A percentile compares a stretch with the other conserved stretches of the same genome.
Evolutionary conservation across 2,329 filamentous ascomycete species (phyloP).

Genomic region (Rhinocladiella mackenziei): DNA sequence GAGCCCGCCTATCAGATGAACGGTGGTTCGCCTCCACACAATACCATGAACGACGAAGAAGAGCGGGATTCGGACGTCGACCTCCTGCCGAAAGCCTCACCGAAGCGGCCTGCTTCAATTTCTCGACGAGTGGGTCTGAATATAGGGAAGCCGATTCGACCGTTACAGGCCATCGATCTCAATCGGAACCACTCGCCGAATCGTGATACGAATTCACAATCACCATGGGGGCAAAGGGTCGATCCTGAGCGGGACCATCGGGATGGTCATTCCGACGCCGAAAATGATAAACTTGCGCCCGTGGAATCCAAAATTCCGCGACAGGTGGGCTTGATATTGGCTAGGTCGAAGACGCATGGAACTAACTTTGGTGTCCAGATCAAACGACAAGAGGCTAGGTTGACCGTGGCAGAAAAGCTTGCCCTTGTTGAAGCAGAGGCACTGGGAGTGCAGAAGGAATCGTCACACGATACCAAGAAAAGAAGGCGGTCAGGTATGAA

Average conservation of each 20-base stretch:
- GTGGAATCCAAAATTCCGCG: too few species aligned
- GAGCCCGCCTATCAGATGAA: conserved; percentile 4
- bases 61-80: conserved; percentile 19
- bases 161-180: conserved; percentile 15
- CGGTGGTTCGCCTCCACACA: conserved; percentile 2
- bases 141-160: conserved; percentile 20
- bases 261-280: conserved; percentile 8
- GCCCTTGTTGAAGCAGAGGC: conserved; percentile 43
- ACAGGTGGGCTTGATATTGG: conserved; percentile 10
- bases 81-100: conserved; percentile 13
- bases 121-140: conserved; percentile 23
- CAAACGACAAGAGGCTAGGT: conserved; percentile 28
- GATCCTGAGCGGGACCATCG: conserved; percentile 9
- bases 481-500: conserved; percentile 10
- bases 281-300: too few species aligned
- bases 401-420: conserved; percentile 43
- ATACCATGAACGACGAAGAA: conserved; percentile 1
- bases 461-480: conserved; percentile 17
- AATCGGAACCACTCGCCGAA: conserved; percentile 14
- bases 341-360: background rate
- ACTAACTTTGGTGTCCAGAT: too few species aligned
- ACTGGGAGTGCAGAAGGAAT: conserved; percentile 35
- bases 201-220: background rate
- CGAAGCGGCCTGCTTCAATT: conserved; percentile 22
- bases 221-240: conserved; percentile 10